Evolutionary conservation across 2,329 filamentous ascomycete genomes (phyloP).

Genomic region (Ilyonectria sp.): DNA sequence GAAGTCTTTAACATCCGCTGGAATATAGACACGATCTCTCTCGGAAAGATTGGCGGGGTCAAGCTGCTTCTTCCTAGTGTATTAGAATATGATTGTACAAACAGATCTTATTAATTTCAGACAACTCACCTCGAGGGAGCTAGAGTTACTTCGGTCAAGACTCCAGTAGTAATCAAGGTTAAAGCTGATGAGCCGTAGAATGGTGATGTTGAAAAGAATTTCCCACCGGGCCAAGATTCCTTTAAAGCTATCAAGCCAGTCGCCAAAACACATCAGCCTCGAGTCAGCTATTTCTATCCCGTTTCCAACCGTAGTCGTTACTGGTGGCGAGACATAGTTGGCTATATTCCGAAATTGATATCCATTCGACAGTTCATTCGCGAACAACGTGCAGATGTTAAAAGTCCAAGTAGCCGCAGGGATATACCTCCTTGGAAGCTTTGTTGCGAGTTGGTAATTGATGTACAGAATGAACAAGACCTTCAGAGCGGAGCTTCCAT

Average conservation of each 20-base stretch:
- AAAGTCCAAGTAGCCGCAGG: constrained; percentile 89
- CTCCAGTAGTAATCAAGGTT: constrained; percentile 99
- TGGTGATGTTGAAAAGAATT: constrained; percentile 96
- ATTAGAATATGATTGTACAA: constrained; percentile 66
- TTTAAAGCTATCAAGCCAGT: constrained; percentile 82
- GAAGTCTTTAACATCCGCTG: constrained; percentile 80
- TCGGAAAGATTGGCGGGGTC: constrained; percentile 91
- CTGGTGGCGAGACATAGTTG: constrained; percentile 60
- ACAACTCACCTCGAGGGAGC: constrained; percentile 83
- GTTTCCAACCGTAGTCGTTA: constrained; percentile 49
- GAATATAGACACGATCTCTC: constrained; percentile 84
- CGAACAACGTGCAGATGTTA: constrained; percentile 88
- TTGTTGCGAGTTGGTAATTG: constrained; percentile 86
- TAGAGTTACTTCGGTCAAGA: constrained; percentile 73
- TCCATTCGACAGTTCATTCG: constrained; percentile 87
- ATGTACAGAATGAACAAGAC: constrained; percentile 83
- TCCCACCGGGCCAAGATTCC: constrained; percentile 93
- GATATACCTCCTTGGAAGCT: constrained; percentile 78
- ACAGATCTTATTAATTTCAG: neutral
- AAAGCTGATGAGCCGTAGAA: constrained; percentile 94
- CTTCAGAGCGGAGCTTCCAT: constrained; percentile 90
- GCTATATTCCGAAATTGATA: constrained; percentile 80
- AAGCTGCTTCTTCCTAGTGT: constrained; percentile 92
- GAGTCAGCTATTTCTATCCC: constrained; percentile 52
- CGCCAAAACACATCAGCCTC: constrained; percentile 72